Conservation (phyloP, 139 green algal species). For the Asterochloris sp. region DNA sequence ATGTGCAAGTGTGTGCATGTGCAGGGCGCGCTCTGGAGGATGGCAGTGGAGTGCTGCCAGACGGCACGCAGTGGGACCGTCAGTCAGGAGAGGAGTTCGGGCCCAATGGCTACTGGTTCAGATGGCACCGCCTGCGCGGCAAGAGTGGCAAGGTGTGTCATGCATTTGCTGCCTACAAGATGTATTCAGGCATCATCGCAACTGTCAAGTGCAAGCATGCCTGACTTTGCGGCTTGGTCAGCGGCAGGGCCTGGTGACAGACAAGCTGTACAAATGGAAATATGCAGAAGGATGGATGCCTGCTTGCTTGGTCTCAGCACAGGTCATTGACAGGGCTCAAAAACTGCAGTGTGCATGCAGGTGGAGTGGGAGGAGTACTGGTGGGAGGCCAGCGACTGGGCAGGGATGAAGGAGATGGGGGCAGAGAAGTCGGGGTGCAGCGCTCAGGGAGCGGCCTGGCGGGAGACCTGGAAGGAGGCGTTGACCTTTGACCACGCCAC, state of each 20-base stretch:
- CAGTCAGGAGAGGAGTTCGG: slow-evolving; percentile 64
- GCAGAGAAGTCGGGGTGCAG: slow-evolving; percentile 70
- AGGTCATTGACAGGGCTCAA: no score
- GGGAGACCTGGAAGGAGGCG: slow-evolving; percentile 75
- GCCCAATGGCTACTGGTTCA: slow-evolving; percentile 75
- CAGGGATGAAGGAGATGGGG: slow-evolving; percentile 75
- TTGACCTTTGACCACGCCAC: slow-evolving; percentile 50
- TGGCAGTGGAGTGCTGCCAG: slow-evolving; percentile 50
- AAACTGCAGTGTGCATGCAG: slow-evolving; percentile 8
- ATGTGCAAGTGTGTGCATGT: background rate
- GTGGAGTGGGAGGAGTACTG: slow-evolving; percentile 77
- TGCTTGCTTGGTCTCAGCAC: no score
- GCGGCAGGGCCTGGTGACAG: no score
- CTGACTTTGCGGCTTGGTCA: no score
- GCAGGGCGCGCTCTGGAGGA: slow-evolving; percentile 40
- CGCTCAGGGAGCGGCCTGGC: slow-evolving; percentile 59
- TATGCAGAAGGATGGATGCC: no score
- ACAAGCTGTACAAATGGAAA: no score
- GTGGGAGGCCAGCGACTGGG: slow-evolving; percentile 81
- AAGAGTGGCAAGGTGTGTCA: slow-evolving; percentile 24
- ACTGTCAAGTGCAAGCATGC: no score
- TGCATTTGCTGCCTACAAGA: no score
- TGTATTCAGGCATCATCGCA: no score
- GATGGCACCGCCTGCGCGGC: slow-evolving; percentile 67
- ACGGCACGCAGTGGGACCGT: slow-evolving; percentile 60